Evolutionary conservation across 768 basidiomycete species (phyloP), one percentile per base, ranked within the genome.

Genomic region (Gautieria morchelliformis): DNA sequence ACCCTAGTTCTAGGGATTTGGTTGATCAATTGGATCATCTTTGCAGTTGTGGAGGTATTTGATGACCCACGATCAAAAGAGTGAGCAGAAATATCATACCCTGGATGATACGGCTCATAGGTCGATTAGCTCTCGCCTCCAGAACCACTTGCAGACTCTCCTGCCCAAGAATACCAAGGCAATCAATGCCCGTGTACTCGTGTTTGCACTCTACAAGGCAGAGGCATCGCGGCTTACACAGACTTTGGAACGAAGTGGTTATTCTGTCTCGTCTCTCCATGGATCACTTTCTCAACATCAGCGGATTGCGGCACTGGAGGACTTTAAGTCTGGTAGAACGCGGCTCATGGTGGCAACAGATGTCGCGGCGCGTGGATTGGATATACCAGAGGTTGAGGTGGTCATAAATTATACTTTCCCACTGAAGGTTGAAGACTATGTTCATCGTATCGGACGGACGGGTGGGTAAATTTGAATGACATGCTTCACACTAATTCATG

Each of bases 321-420:
- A 80, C 53, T 99, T 99, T 75, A 85, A 93, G 69, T 80, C 76
- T 33, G 95, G 94, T 2, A 78, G 75, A 52, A 87, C 83, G 7
- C 82, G 84, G 42, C 67, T 98, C 27, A 76, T 98, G 61, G 95
- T 99, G 52, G 96, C 96, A 9, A 99, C 92, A 22, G 96, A 99
- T 68, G 96, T 99, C 9, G 96, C 96, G 6, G 93, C 96, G 47
- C 83, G 96, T 53, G 96, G 96, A 9, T 74, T 99, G 61, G 96
- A 99, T 74, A 98, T 99, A 64, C 94, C 96, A 2, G 86, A 95
- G 66, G 96, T 99, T 32, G 89, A 83, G 24, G 80, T 86, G 24
- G 96, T 99, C 48, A 82, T 98, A 68, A 96, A 97, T 72, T 95
- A 96, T 66, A 94, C 90, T n/a, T 97, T 94, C 74, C 95, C 95